A percentile compares a stretch with the other conserved stretches of the same genome.
Conservation (phyloP, 2,329 filamentous ascomycete species). For the Dactylellina parvicollis region DNA sequence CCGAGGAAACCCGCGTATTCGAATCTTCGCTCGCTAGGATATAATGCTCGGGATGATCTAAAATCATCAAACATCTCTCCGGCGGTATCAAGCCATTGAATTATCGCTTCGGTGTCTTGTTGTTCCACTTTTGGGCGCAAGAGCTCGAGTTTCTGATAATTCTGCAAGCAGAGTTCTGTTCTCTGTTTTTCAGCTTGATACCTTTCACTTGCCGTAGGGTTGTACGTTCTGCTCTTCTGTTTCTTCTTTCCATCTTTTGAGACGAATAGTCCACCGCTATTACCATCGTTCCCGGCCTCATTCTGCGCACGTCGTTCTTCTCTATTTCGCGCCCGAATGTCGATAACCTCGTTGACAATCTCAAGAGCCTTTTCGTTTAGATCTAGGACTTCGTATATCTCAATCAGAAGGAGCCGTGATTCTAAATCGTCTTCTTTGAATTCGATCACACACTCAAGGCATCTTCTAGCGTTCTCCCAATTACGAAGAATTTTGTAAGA, state of each 20-base stretch:
- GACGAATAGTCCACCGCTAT: slow-evolving; percentile 9
- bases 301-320: slow-evolving; percentile 55
- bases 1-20: slow-evolving; percentile 64
- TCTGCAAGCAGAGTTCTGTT: slow-evolving; percentile 63
- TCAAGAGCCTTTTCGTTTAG: slow-evolving; percentile 80
- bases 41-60: slow-evolving; percentile 70
- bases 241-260: slow-evolving; percentile 39
- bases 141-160: slow-evolving; percentile 64
- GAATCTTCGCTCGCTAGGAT: slow-evolving; percentile 66
- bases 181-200: slow-evolving; percentile 60
- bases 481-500: slow-evolving; percentile 75
- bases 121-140: slow-evolving; percentile 65
- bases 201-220: slow-evolving; percentile 55
- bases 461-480: slow-evolving; percentile 45
- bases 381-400: slow-evolving; percentile 80
- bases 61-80: slow-evolving; percentile 71
- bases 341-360: slow-evolving; percentile 78
- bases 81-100: slow-evolving; percentile 70
- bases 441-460: slow-evolving; percentile 49
- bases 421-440: slow-evolving; percentile 43
- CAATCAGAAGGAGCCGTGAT: slow-evolving; percentile 42
- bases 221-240: slow-evolving; percentile 25
- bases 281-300: slow-evolving; percentile 51
- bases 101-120: slow-evolving; percentile 65
- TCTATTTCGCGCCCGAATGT: slow-evolving; percentile 67